phyloP scores from a whole-genome alignment of 495 filamentous ascomycete genomes.

The Chaetomium tenue region DNA sequence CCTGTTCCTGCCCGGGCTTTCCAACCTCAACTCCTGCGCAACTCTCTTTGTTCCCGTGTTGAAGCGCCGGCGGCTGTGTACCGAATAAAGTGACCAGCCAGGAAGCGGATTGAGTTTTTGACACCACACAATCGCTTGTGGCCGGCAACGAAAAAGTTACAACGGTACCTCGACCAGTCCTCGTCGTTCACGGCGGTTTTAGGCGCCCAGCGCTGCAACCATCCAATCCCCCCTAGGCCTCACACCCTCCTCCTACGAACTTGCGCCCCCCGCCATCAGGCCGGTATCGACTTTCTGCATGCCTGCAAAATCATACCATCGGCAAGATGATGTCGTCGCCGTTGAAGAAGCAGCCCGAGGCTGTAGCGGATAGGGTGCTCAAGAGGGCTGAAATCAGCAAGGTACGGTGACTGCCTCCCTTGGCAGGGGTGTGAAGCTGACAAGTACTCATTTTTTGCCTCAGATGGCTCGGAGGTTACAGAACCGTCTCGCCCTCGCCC shows the following conservation, averaged over 20 bases:
- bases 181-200: constrained; percentile 16
- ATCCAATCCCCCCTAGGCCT: constrained; percentile 34
- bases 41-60: constrained; percentile 6
- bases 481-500: constrained; percentile 89
- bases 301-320: constrained; percentile 23
- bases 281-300: constrained; percentile 21
- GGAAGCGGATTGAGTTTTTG: background rate
- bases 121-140: constrained; percentile 6
- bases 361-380: constrained; percentile 67
- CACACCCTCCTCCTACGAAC: constrained; percentile 30
- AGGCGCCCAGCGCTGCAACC: constrained; percentile 22
- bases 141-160: constrained; percentile 13
- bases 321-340: constrained; percentile 53
- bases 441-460: constrained; percentile 8
- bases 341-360: constrained; percentile 59
- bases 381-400: constrained; percentile 78
- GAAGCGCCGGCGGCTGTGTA: constrained; percentile 15
- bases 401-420: constrained; percentile 49
- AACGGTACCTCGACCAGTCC: background rate
- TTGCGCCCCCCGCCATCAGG: constrained; percentile 27
- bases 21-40: constrained; percentile 16
- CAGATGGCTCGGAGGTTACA: constrained; percentile 90
- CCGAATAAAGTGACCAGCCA: constrained; percentile 5
- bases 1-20: constrained; percentile 16
- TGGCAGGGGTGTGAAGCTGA: constrained; percentile 11